Conservation (phyloP, 805 yeast genomes). For the Wickerhamiella allomyrinae region DNA sequence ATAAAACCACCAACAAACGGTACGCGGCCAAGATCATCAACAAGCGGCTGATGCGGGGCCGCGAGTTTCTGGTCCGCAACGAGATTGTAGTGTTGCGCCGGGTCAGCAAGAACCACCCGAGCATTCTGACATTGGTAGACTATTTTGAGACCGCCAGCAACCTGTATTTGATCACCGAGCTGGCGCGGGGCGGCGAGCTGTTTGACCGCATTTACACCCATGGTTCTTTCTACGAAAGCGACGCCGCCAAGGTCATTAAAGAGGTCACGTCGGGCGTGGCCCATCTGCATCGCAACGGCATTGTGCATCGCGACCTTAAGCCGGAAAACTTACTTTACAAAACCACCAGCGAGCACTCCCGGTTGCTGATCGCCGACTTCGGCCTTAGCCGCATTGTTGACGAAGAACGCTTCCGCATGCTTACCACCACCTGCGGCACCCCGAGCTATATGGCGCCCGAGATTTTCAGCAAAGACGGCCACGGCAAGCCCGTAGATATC, state of each 20-base stretch:
- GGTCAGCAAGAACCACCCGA: constrained; percentile 36
- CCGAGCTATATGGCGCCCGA: constrained; percentile 69
- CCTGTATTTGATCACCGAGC: constrained; percentile 43
- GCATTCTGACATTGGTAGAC: constrained; percentile 49
- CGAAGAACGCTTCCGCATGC: constrained; percentile 26
- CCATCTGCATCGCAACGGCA: constrained; percentile 42
- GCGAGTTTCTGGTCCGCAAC: constrained; percentile 42
- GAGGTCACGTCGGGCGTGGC: constrained; percentile 41
- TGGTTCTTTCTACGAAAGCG: constrained; percentile 34
- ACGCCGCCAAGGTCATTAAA: constrained; percentile 36
- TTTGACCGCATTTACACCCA: constrained; percentile 42
- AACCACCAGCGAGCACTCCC: constrained; percentile 26
- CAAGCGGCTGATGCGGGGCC: constrained; percentile 37
- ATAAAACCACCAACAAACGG: constrained; percentile 27
- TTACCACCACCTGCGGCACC: constrained; percentile 48
- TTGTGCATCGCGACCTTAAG: constrained; percentile 59
- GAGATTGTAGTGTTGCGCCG: constrained; percentile 45
- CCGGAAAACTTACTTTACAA: constrained; percentile 55
- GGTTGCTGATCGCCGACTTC: constrained; percentile 43
- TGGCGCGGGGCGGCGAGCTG: constrained; percentile 56
- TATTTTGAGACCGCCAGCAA: constrained; percentile 52
- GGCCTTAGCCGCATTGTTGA: constrained; percentile 44
- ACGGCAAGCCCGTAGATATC: constrained; percentile 47
- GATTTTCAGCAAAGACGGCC: constrained; percentile 38
- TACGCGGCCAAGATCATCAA: constrained; percentile 43